Conservation (phyloP, 345 rosid genomes). For the Sonneratia alba region DNA sequence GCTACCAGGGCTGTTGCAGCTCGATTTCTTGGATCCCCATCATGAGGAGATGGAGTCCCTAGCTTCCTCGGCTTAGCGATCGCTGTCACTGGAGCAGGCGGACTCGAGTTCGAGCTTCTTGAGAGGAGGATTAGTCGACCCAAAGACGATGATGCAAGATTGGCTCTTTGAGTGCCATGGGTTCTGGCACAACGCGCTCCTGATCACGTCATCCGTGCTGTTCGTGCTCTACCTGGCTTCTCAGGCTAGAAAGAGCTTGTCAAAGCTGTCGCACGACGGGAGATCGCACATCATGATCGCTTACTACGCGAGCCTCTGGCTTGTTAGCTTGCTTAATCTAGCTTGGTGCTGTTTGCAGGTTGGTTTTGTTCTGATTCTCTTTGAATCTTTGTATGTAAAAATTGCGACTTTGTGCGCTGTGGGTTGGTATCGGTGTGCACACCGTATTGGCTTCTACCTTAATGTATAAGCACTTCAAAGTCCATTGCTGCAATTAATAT, state of each 20-base stretch:
- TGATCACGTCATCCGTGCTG: constrained; percentile 44
- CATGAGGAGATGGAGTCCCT: neutral
- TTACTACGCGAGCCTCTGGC: constrained; percentile 76
- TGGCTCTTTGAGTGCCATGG: constrained; percentile 86
- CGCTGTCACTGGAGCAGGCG: neutral
- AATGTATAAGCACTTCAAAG: neutral
- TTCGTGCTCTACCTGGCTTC: constrained; percentile 59
- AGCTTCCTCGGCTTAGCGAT: neutral
- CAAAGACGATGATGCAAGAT: constrained; percentile 19
- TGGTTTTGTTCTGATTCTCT: constrained; percentile 3
- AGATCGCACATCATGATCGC: constrained; percentile 79
- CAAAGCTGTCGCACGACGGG: constrained; percentile 66
- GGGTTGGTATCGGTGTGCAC: neutral
- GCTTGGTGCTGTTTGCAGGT: constrained; percentile 85
- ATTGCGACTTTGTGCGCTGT: neutral
- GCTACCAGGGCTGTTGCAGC: no score
- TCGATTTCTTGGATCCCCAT: neutral
- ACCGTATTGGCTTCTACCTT: neutral
- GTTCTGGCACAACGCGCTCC: constrained; percentile 51
- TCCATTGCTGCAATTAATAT: neutral
- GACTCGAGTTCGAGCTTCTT: neutral
- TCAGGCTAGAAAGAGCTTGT: constrained; percentile 60
- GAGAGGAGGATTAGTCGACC: constrained; percentile 13
- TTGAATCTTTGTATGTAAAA: neutral
- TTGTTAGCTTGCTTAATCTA: constrained; percentile 83